Conservation (phyloP, 2,329 filamentous ascomycete genomes). For the Diplocarpon mali region DNA sequence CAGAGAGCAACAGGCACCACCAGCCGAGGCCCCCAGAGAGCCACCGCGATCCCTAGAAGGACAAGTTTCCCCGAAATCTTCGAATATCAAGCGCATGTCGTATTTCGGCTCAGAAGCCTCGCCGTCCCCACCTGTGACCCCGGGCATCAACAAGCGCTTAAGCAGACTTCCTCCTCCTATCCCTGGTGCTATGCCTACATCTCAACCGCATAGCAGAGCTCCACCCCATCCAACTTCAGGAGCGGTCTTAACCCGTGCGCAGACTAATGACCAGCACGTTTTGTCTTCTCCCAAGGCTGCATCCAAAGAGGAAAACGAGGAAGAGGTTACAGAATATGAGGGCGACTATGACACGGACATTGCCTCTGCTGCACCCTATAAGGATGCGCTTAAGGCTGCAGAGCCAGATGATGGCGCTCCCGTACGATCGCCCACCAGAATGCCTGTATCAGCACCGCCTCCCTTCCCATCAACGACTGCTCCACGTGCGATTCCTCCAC, state of each 20-base stretch:
- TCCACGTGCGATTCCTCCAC: constrained; percentile 52
- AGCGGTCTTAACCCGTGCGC: constrained; percentile 42
- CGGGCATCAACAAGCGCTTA: constrained; percentile 38
- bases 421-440: constrained; percentile 35
- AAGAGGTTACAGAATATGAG: constrained; percentile 87
- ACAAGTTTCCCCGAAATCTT: constrained; percentile 34
- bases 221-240: constrained; percentile 55
- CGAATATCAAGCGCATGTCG: constrained; percentile 27
- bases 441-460: constrained; percentile 34
- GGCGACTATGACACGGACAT: constrained; percentile 98
- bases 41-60: constrained; percentile 33
- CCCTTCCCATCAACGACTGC: constrained; percentile 42
- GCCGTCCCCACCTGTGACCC: constrained; percentile 30
- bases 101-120: constrained; percentile 27
- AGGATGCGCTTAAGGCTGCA: constrained; percentile 81
- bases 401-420: constrained; percentile 62
- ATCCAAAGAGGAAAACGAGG: constrained; percentile 52
- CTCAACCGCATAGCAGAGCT: constrained; percentile 44
- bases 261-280: constrained; percentile 45
- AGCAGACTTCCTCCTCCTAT: constrained; percentile 50
- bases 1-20: constrained; percentile 34
- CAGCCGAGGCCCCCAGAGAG: constrained; percentile 32
- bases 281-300: constrained; percentile 34
- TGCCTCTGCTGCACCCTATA: constrained; percentile 83
- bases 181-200: constrained; percentile 38